Percentiles rank a stretch among this genome's conserved stretches.
Evolutionary conservation across 23 red algal species (phyloP).

Genomic region (Chondrus crispus): DNA sequence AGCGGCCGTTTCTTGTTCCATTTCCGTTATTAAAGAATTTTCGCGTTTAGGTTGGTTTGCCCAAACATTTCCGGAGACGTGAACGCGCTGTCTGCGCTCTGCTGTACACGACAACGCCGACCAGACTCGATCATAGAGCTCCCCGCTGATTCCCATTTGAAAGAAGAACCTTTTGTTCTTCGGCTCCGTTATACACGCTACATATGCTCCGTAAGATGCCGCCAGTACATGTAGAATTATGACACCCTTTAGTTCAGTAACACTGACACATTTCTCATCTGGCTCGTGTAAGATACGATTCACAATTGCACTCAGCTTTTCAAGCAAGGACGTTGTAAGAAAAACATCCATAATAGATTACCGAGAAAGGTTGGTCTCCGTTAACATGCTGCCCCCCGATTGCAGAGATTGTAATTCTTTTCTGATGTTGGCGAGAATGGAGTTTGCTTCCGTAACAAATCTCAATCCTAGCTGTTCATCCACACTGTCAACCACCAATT

Average conservation of each 20-base stretch:
- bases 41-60: not conserved
- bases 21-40: not conserved
- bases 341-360: not conserved
- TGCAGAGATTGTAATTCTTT: too few relatives aligned
- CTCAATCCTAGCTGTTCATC: not conserved
- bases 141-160: not conserved
- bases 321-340: not conserved
- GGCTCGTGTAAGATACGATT: not conserved
- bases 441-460: constrained; percentile 8
- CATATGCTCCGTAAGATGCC: not conserved
- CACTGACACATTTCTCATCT: not conserved
- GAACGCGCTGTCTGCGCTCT: not conserved
- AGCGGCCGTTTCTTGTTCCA: not conserved
- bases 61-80: not conserved
- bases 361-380: too few relatives aligned
- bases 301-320: not conserved
- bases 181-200: not conserved
- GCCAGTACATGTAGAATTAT: not conserved
- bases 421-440: too few relatives aligned
- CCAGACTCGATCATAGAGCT: not conserved
- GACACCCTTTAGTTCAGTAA: not conserved
- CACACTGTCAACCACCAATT: not conserved
- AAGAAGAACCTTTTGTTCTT: not conserved
- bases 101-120: not conserved
- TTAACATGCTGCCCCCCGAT: too few relatives aligned